Conservation (phyloP, 2,329 filamentous ascomycete species). For the Rasamsonia emersonii region DNA sequence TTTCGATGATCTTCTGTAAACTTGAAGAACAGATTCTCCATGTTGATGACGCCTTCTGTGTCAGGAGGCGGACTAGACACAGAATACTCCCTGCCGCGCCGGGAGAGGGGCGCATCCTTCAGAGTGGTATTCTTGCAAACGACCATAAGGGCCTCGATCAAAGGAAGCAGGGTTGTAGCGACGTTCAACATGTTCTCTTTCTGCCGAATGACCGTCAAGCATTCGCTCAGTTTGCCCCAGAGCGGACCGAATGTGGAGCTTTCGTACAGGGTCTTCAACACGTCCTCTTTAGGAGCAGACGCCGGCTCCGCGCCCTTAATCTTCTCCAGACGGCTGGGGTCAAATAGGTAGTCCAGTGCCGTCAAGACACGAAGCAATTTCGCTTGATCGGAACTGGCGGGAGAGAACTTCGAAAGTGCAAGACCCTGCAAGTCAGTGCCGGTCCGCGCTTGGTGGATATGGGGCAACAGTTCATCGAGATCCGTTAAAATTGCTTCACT, state of each 20-base stretch:
- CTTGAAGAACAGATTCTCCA: conserved; percentile 88
- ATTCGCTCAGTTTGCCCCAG: conserved; percentile 87
- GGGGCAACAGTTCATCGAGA: conserved; percentile 72
- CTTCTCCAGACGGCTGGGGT: conserved; percentile 58
- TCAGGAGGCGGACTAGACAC: conserved; percentile 71
- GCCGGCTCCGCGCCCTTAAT: conserved; percentile 46
- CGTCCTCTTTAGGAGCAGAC: conserved; percentile 64
- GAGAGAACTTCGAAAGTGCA: conserved; percentile 89
- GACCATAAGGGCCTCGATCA: conserved; percentile 97
- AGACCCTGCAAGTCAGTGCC: conserved; percentile 94
- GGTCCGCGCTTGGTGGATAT: conserved; percentile 77
- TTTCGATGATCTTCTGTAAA: conserved; percentile 98
- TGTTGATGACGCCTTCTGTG: conserved; percentile 44
- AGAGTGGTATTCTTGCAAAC: conserved; percentile 96
- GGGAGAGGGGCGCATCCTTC: conserved; percentile 52
- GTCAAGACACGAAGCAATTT: conserved; percentile 88
- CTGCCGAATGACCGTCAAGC: conserved; percentile 76
- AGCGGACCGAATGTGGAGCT: conserved; percentile 81
- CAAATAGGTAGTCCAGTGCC: conserved; percentile 91
- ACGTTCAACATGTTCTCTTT: conserved; percentile 95
- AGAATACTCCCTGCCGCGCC: conserved; percentile 56
- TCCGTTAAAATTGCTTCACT: conserved; percentile 79
- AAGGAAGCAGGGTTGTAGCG: conserved; percentile 83
- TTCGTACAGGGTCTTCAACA: conserved; percentile 81
- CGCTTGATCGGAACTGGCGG: conserved; percentile 90